phyloP scores from a whole-genome alignment of 306 rosid genomes.

The Quercus mongolica region DNA sequence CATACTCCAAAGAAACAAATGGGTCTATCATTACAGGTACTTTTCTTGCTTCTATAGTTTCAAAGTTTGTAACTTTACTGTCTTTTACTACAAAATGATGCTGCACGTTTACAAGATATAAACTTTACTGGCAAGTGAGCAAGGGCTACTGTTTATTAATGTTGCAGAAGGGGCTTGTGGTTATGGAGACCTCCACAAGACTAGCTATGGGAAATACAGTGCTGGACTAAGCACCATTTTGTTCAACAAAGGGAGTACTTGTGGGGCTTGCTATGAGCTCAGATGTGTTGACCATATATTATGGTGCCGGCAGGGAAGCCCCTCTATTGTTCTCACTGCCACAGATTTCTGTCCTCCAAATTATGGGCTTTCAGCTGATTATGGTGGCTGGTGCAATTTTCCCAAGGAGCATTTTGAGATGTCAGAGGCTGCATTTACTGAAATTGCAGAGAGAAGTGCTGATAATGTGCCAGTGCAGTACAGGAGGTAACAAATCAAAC shows the following conservation, averaged over 20 bases:
- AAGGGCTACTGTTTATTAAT: constrained; percentile 4
- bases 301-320: constrained; percentile 94
- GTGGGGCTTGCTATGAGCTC: constrained; percentile 94
- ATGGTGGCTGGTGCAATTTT: constrained; percentile 99
- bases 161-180: constrained; percentile 99
- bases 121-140: constrained; percentile 2
- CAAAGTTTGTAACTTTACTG: not conserved
- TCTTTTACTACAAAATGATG: not conserved
- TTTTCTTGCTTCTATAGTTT: constrained; percentile 23
- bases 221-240: constrained; percentile 85
- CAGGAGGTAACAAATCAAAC: constrained; percentile 56
- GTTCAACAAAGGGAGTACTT: constrained; percentile 79
- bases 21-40: constrained; percentile 78
- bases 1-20: constrained; percentile 68
- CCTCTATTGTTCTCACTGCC: constrained; percentile 76
- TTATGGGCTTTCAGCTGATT: constrained; percentile 76
- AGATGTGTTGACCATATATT: constrained; percentile 93
- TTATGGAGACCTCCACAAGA: constrained; percentile 86
- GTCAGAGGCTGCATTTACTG: constrained; percentile 78
- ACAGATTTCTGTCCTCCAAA: constrained; percentile 97
- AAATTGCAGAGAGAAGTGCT: constrained; percentile 75
- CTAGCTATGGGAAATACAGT: constrained; percentile 70
- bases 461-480: constrained; percentile 92
- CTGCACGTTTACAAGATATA: not conserved
- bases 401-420: constrained; percentile 91